Base-by-base conservation (phyloP, 140 eudicot genomes). In the Ambrosia hybrid region DNA sequence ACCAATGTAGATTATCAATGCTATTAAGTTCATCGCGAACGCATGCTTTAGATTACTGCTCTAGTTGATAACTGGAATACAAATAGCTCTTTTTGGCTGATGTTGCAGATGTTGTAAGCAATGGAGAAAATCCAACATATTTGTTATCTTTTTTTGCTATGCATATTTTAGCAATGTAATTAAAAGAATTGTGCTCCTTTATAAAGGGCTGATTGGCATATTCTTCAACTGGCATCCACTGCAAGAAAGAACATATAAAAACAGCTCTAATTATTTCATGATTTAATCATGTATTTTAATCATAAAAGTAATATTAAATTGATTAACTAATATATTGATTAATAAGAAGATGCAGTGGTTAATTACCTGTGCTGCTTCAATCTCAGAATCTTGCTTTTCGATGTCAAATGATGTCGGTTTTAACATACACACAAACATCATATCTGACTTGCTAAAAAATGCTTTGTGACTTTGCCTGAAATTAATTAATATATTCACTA, bases 211-310 rank as follows among this genome's bases (percentile, higher is more conserved):
- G 91, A 6, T 80, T 83, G 34, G 87, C 91, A 65, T 84, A 89
- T 70, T 87, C 94, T 43, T 85, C 94, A 10, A 87, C 51, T 5
- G 85, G 63, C 91, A 89, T 89, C 96, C 96, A 83, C 94, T 89
- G 65, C 78, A 74, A 74, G 52, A 5, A 15, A 41, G 36, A 16
- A 65, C 9, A 16, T 39, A 43, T 11, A 11, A 57, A 4, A 37
- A 55, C 14, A 16, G 16, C 16, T 70, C 3, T 13, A 14, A 53
- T n/a, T n/a, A n/a, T n/a, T n/a, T n/a, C n/a, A n/a, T n/a, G n/a
- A n/a, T 21, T 4, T 56, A 56, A 16, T 68, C 30, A 21, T 21
- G 49, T 52, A 5, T 67, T 45, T 11, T 10, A 53, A 2, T 64
- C 30, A 41, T 15, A 63, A 60, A 36, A 74, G 39, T 52, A 8